Conservation (phyloP, 1,284 basidiomycete species). For the Athelia sp. region DNA sequence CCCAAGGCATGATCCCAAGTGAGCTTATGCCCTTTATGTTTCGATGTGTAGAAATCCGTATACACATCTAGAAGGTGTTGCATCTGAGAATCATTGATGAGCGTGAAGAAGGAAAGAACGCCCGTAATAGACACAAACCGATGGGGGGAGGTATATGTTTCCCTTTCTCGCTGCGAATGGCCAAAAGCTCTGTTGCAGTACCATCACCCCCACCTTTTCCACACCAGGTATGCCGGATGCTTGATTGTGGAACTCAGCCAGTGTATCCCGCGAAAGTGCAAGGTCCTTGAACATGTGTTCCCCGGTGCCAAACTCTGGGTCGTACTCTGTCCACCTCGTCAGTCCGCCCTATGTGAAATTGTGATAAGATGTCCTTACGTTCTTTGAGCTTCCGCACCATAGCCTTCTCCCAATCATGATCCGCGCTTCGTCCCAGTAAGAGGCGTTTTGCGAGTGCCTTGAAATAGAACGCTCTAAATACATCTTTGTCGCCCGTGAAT, state of each 20-base stretch:
- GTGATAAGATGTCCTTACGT: conserved; percentile 41
- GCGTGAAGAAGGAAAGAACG: conserved; percentile 2
- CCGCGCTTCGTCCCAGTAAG: conserved; percentile 82
- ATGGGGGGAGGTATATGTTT: conserved; percentile 45
- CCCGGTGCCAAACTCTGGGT: conserved; percentile 84
- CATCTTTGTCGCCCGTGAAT: conserved; percentile 88
- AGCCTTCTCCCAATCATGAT: conserved; percentile 85
- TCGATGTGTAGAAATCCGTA: conserved; percentile 65
- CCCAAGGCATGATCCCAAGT: conserved; percentile 84
- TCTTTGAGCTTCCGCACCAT: conserved; percentile 89
- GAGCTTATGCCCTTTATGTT: conserved; percentile 70
- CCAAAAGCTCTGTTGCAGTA: conserved; percentile 74
- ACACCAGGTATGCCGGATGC: conserved; percentile 21
- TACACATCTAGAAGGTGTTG: conserved; percentile 62
- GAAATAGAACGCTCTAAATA: conserved; percentile 94
- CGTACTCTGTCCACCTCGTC: conserved; percentile 54
- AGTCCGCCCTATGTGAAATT: not conserved
- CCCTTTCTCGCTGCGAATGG: conserved; percentile 55
- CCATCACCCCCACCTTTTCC: conserved; percentile 55
- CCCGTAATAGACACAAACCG: too few species aligned
- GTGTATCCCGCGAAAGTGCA: conserved; percentile 64
- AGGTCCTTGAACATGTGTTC: conserved; percentile 91
- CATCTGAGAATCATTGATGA: conserved; percentile 43
- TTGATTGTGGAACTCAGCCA: conserved; percentile 52
- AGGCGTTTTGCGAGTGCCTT: conserved; percentile 86